Conservation (phyloP, 805 yeast species). For the Schwanniomyces sp. region DNA sequence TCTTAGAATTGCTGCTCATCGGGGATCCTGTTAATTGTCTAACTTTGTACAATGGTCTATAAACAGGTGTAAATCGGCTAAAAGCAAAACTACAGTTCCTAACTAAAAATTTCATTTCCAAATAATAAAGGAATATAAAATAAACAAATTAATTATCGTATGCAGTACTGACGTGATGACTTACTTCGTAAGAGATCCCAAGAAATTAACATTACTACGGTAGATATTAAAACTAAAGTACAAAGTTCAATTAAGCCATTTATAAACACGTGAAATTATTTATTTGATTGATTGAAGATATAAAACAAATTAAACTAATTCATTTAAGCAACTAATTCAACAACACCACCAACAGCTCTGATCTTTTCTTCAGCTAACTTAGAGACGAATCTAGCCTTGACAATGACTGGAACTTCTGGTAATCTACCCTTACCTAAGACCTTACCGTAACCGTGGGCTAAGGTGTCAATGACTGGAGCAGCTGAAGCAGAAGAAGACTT, state of each 20-base stretch:
- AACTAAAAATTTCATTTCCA: not conserved
- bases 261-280: constrained; percentile 11
- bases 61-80: not conserved
- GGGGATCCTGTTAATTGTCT: not conserved
- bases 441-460: constrained; percentile 99
- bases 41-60: not conserved
- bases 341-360: constrained; percentile 99
- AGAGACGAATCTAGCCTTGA: constrained; percentile 99
- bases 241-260: constrained; percentile 1
- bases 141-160: not conserved
- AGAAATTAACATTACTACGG: not conserved
- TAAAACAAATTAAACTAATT: constrained; percentile 8
- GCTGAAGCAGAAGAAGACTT: constrained; percentile 79
- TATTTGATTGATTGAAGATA: constrained; percentile 10
- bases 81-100: not conserved
- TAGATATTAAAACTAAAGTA: constrained; percentile 1
- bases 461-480: constrained; percentile 99
- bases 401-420: constrained; percentile 98
- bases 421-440: constrained; percentile 99
- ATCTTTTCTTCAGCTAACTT: constrained; percentile 99
- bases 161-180: not conserved
- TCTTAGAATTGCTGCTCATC: not conserved
- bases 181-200: not conserved
- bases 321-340: constrained; percentile 94
- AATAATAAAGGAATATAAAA: not conserved